These are phyloP conservation scores for Lepraria neglecta DNA, from an alignment of 495 filamentous ascomycete genomes.

Conservation along the genomic window DNA sequence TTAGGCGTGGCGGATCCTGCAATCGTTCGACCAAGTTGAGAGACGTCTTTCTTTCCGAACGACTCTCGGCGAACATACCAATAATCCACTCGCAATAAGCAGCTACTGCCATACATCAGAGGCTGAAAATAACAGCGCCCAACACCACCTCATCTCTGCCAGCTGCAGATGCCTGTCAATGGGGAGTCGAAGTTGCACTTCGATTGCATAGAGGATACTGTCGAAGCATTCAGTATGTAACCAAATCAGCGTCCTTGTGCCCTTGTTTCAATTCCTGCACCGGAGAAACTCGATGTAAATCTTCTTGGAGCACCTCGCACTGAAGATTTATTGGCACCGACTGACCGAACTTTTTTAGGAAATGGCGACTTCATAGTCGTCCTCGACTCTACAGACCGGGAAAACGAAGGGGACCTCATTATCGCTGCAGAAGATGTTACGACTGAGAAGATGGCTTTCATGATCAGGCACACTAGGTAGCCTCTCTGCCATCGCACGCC, in stretches of 20 bases:
- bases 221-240: conserved; percentile 67
- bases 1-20: not conserved
- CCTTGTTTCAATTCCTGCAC: no score
- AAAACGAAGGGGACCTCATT: conserved; percentile 79
- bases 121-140: not conserved
- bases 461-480: conserved; percentile 67
- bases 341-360: not conserved
- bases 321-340: not conserved
- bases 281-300: no score
- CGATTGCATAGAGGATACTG: conserved; percentile 76
- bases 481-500: not conserved
- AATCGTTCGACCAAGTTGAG: not conserved
- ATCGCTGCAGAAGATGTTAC: conserved; percentile 51
- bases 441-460: conserved; percentile 83
- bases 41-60: not conserved
- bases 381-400: conserved; percentile 78
- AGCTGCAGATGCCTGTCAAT: conserved; percentile 14
- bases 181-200: conserved; percentile 47
- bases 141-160: not conserved
- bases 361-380: conserved; percentile 86
- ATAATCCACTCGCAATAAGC: not conserved
- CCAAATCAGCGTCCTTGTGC: not conserved
- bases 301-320: no score
- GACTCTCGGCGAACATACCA: not conserved
- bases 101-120: no score